Evolutionary conservation across 495 filamentous ascomycete species (phyloP), one percentile per base, ranked within the genome.

Genomic region (Penicillium paxilli): DNA sequence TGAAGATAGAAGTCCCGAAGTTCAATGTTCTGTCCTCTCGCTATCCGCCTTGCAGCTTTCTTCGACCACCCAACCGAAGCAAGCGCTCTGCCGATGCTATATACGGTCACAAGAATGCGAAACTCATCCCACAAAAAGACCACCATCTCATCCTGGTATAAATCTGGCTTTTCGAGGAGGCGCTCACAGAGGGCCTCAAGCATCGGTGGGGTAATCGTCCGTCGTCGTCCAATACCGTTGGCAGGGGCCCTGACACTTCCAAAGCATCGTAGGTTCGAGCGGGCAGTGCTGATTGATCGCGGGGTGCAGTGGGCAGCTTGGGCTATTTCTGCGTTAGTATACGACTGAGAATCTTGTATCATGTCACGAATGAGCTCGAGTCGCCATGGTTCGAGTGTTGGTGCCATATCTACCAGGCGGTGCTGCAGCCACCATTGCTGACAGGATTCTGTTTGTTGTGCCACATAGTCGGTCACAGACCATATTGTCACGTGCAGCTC

Each of bases 41-140:
- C 38, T 20, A 20, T 41, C 12, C 12, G 16, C 1, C 20, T 5
- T 20, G 5, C 38, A 3, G 12, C 38, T 41, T 41, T 41, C 19
- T 41, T 41, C 17, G 16, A 20, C 38, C 38, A 41, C 6, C 38
- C 38, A 7, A 20, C 17, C 38, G 19, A 41, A 20, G 17, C 17
- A 41, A 22, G 38, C 7, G 38, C 38, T 21, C 38, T 14, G 16
- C 33, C 4, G 5, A 37, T 37, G 4, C 12, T 37, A 5, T 37
- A 14, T 11, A 17, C 4, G 7, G 33, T n/a, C 16, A 37, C n/a
- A n/a, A 50, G 50, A 11, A 63, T 54, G 0, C 63, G 24, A 54
- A 71, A 73, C 45, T 73, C 61, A 59, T 75, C 68, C 49, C 37
- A 60, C 16, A 75, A 20, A 38, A 71, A 76, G 2, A 56, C 5